Base-by-base conservation (phyloP, 2,329 filamentous ascomycete species). In the Stromatinia cepivora region DNA sequence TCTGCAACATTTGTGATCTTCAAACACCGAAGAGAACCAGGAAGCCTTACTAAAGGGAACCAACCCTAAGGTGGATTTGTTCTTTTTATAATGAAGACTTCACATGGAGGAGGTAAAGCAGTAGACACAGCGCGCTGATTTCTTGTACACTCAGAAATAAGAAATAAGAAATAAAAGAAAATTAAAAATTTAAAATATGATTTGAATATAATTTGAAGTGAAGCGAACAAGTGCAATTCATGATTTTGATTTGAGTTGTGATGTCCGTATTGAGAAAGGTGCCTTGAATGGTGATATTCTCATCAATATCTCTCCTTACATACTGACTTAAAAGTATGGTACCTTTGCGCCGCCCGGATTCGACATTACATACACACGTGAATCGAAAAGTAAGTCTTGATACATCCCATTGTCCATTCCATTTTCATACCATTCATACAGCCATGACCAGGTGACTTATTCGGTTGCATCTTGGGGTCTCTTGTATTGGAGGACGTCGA, bases 401-500 rank as follows among this genome's bases (percentile, higher is more conserved):
- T 62, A 56, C 31, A 45, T 71, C 54, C 34, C 11, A 66, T 53
- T 53, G 34, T 42, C 31, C 25, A 48, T 66, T 58, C 45, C 36
- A 45, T 57, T 42, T 70, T 70, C 31, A 63, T 58, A 34, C 64
- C 45, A 58, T 46, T 53, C 42, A 53, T 39, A 17, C 31, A 28
- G 10, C 28, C 42, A 39, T 67, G 25, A 1, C 46, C n/a, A 42
- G n/a, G 39, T 45, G 52, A n/a, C 63, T 53, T 62, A 68, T 63
- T 36, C 57, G 66, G 25, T 36, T 20, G 7, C n/a, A 22, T 63
- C 57, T 68, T 63, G 28, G 25, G 42, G 31, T 52, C 15, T 59
- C 31, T 62, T 67, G 45, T 3, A 59, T 31, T 61, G 70, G 57
- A 73, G 70, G 57, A 73, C 72, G 5, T 70, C 65, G 31, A 73